Evolutionary conservation across 495 filamentous ascomycete species (phyloP), one percentile per base, ranked within the genome.

Genomic region (Lichina pygmaea): DNA sequence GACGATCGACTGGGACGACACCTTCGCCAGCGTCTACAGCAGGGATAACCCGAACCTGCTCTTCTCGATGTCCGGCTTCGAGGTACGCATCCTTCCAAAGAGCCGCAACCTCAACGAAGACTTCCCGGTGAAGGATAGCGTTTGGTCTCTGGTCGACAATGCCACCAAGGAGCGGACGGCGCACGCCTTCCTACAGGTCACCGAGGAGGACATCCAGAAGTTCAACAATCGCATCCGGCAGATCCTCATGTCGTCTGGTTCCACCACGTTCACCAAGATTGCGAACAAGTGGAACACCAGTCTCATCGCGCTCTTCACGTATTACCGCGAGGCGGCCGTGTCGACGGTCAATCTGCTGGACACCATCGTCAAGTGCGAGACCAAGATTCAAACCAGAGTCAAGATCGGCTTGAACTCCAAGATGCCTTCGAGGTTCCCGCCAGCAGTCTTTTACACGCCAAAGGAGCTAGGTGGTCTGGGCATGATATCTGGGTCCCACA

Each of bases 251-350:
- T 93, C 84, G 10, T 95, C 86, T 49, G 91, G 91, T 30, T 93
- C 84, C 5, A 99, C 91, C 3, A 99, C 91, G 1, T 99, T 99
- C 66, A 99, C 91, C 43, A 99, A 99, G 71, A 99, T 99, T 54
- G 91, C 91, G 42, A 99, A 99, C 60, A 99, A 99, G 60, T 99
- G 91, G 91, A 99, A 99, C 59, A 95, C 91, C 0, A 85, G 80
- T 7, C 63, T 99, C 47, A 99, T 99, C 55, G 86, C 91, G n/a
- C 68, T 99, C 30, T 99, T 99, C 65, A 99, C 91, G 0, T 99
- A 99, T 59, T 99, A 95, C 56, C 84, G 91, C 55, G 91, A 99
- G 56, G 91, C 91, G 37, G 91, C 86, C 33, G 85, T 95, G n/a
- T 89, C 83, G 8, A 99, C 91, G 0, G 85, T 95, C 54, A 83